Evolutionary conservation across 2,329 filamentous ascomycete genomes (phyloP).

Genomic region (Xylariaceae sp.): DNA sequence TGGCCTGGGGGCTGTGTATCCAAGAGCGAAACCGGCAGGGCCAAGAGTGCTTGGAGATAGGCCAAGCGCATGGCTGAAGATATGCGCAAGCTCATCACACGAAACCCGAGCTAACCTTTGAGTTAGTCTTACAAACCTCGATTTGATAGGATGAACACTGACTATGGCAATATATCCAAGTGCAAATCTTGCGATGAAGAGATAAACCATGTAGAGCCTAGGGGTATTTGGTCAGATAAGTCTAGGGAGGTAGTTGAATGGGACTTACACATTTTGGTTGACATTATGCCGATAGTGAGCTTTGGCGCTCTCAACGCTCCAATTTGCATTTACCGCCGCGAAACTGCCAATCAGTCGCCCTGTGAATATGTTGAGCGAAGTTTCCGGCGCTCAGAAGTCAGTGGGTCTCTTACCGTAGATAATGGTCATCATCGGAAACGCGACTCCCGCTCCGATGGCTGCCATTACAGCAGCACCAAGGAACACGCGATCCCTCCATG

Average conservation of each 20-base stretch:
- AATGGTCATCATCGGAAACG: conserved; percentile 47
- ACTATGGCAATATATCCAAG: conserved; percentile 58
- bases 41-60: conserved; percentile 61
- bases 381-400: neutral
- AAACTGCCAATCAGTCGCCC: conserved; percentile 45
- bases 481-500: conserved; percentile 21
- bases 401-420: conserved; percentile 41
- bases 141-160: conserved; percentile 16
- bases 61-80: conserved; percentile 57
- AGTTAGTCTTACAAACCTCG: too few species aligned
- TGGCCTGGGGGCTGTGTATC: conserved; percentile 60
- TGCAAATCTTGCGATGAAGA: conserved; percentile 64
- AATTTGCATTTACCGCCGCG: conserved; percentile 24
- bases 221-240: conserved; percentile 1
- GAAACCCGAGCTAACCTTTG: conserved; percentile 46
- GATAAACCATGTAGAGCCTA: conserved; percentile 64
- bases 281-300: conserved; percentile 29
- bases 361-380: conserved; percentile 14
- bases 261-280: conserved; percentile 41
- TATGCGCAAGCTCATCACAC: conserved; percentile 56
- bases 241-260: neutral
- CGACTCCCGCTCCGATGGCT: conserved; percentile 24
- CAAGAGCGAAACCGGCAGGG: conserved; percentile 61
- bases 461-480: conserved; percentile 19
- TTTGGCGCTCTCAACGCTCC: conserved; percentile 15